phyloP scores from a whole-genome alignment of 1,139 yeast genomes.

The Nakaseomyces bracarensis region DNA sequence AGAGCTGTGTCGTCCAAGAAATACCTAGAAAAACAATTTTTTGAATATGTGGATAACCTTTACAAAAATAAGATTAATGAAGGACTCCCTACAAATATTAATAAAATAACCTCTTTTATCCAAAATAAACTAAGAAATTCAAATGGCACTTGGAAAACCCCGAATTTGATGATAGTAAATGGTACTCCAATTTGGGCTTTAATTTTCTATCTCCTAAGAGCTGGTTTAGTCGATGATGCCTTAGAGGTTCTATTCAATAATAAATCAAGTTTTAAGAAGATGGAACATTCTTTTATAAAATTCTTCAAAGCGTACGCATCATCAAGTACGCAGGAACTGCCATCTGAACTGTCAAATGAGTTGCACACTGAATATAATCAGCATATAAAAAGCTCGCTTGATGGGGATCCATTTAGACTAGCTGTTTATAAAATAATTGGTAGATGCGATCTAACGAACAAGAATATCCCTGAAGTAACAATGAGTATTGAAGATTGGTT shows the following conservation, averaged over 20 bases:
- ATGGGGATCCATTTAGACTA: constrained; percentile 81
- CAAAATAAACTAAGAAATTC: constrained; percentile 40
- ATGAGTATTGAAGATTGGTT: constrained; percentile 91
- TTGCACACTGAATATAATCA: constrained; percentile 77
- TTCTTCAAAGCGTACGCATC: constrained; percentile 68
- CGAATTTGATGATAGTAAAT: constrained; percentile 55
- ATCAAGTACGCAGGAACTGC: constrained; percentile 45
- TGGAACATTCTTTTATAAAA: constrained; percentile 76
- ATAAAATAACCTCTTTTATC: constrained; percentile 63
- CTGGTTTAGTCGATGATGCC: constrained; percentile 77
- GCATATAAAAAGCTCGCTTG: constrained; percentile 63
- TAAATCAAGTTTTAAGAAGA: constrained; percentile 59
- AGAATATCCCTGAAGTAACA: constrained; percentile 69
- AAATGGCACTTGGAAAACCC: constrained; percentile 40
- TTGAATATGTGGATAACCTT: constrained; percentile 61
- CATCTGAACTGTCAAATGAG: constrained; percentile 61
- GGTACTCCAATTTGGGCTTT: constrained; percentile 91
- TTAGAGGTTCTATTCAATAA: constrained; percentile 47
- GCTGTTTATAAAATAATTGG: constrained; percentile 90
- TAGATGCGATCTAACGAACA: constrained; percentile 65
- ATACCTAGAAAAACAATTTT: constrained; percentile 70
- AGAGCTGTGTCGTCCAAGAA: constrained; percentile 8
- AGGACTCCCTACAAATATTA: constrained; percentile 62
- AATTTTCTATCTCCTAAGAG: constrained; percentile 71
- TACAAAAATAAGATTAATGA: constrained; percentile 56